A percentile compares a stretch with the other conserved stretches of the same genome.
These are phyloP conservation scores for Cercospora nicotianae DNA, from an alignment of 2,329 filamentous ascomycete genomes.

Conservation along the genomic window DNA sequence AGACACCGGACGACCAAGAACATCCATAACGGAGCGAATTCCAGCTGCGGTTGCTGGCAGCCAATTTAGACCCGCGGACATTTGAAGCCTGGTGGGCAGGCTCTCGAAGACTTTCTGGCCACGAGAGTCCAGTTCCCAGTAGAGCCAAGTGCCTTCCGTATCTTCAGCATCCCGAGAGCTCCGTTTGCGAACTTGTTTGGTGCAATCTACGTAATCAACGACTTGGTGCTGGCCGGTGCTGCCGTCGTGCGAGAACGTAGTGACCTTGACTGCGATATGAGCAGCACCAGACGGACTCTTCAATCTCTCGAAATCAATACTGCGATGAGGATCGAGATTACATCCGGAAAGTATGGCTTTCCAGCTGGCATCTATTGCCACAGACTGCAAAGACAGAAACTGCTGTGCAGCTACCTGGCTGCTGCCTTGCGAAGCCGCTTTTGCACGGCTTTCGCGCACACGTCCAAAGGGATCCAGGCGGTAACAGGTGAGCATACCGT, in stretches of 20 bases:
- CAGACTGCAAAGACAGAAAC: background rate
- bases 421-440: background rate
- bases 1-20: background rate
- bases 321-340: background rate
- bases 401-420: background rate
- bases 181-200: background rate
- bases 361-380: background rate
- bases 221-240: background rate
- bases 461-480: background rate
- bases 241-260: background rate
- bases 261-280: background rate
- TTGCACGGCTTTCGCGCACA: background rate
- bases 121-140: background rate
- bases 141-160: background rate
- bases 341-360: background rate
- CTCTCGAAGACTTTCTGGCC: background rate
- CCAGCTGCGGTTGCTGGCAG: background rate
- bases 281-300: background rate
- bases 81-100: background rate
- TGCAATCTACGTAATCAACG: background rate
- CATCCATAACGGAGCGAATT: background rate
- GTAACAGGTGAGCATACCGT: background rate
- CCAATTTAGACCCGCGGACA: background rate
- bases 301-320: background rate
- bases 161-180: background rate